Conservation (phyloP, 768 basidiomycete genomes). For the Xerocomellus amylosporus region DNA sequence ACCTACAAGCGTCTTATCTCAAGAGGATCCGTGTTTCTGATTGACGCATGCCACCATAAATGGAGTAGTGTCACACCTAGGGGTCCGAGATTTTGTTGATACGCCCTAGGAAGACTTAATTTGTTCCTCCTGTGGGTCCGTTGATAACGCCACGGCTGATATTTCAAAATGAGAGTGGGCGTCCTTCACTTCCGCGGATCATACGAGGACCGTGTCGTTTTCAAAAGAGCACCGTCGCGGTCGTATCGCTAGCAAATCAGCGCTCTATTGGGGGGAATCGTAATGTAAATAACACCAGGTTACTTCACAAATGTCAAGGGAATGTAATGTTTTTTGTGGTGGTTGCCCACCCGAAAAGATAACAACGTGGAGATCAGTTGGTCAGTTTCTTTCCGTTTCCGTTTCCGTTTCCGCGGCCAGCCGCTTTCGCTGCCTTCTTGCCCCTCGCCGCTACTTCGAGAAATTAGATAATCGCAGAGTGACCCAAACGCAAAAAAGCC, state of each 20-base stretch:
- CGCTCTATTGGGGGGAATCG: conserved; percentile 1
- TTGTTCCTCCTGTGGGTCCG: neutral
- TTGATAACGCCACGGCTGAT: neutral
- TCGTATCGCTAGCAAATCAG: conserved; percentile 8
- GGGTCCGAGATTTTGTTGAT: neutral
- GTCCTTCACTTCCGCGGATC: conserved; percentile 14
- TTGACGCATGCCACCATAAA: neutral
- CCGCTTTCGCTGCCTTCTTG: neutral
- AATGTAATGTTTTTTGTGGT: conserved; percentile 1
- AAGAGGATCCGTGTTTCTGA: conserved; percentile 10
- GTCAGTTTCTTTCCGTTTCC: neutral
- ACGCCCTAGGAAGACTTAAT: neutral
- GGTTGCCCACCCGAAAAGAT: conserved; percentile 3
- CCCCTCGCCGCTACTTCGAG: neutral
- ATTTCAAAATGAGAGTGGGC: neutral
- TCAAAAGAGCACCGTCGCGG: conserved; percentile 2
- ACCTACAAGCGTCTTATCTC: conserved; percentile 19
- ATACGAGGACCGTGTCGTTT: neutral
- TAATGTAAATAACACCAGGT: conserved; percentile 19
- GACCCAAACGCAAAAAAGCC: neutral
- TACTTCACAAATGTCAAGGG: conserved; percentile 4
- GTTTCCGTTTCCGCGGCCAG: neutral
- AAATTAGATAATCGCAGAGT: conserved; percentile 6
- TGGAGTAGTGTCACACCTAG: neutral
- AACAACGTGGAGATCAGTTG: neutral